Evolutionary conservation across 805 yeast species (phyloP), one percentile per base, ranked within the genome.

Genomic region (Blastobotrys americana): DNA sequence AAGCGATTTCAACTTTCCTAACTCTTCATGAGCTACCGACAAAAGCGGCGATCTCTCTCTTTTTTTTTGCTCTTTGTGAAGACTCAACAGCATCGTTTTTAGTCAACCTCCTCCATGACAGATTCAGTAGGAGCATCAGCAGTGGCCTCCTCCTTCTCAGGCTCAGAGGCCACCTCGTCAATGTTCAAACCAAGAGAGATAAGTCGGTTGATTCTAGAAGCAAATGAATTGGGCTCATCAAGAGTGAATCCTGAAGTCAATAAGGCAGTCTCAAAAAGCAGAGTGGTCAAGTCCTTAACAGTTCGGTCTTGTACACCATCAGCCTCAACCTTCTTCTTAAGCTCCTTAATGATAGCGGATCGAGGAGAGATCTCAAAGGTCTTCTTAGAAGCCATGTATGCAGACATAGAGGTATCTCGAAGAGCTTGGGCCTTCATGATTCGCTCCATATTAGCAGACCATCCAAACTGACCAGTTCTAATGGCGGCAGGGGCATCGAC

Each of bases 381-480:
- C 83, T 93, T 93, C 88, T 93, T 93, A 46, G 98, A 93, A 40
- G 97, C 84, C 99, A 93, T 93, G 93, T 93, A 93, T 53, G 96
- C 80, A 35, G 97, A 88, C 98, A 93, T 93, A 60, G 95, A 78
- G 60, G 95, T 85, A 72, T 93, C 98, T 77, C 97, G 88, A 64
- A 93, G 77, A 61, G 99, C 98, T 78, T 93, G 99, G 52, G 98
- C 98, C 80, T 93, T 93, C 99, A 93, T 93, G 80, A 93, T 93
- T 84, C 98, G 90, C 79, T 93, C 99, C 98, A 93, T 93, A 80
- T 93, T 93, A 65, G 99, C 99, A 58, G 98, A 93, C 99, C 99
- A 93, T 70, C 99, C 98, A 71, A 93, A 93, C 77, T 93, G 97
- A 59, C 97, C 97, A 59, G 98, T 93, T 81, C 98, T 88, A 69